phyloP scores from a whole-genome alignment of 108 stramenopile species.

The Epipyxis sp. region DNA sequence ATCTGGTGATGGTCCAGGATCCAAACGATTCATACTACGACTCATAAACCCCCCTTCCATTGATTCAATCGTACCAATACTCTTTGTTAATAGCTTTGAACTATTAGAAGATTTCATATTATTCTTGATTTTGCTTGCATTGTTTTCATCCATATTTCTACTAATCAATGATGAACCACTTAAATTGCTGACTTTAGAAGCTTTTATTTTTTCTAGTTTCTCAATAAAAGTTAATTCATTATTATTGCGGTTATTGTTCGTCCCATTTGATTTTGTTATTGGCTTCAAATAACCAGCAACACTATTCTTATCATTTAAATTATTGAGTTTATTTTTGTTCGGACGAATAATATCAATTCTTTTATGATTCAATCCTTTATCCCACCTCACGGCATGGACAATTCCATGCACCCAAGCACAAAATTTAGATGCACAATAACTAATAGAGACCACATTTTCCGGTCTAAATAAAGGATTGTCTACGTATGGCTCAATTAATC shows the following conservation, averaged over 20 bases:
- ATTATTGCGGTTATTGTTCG: too few species aligned
- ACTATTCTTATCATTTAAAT: neutral
- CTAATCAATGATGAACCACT: neutral
- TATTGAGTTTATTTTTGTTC: neutral
- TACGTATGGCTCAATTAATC: constrained; percentile 28
- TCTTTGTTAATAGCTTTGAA: neutral
- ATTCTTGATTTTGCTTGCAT: neutral
- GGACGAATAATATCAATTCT: constrained; percentile 27
- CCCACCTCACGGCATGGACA: constrained; percentile 34
- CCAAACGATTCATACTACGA: neutral
- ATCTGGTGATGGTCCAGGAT: constrained; percentile 8
- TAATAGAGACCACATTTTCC: constrained; percentile 11
- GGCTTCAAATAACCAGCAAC: neutral
- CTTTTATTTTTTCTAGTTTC: constrained; percentile 24
- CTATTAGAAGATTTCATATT: neutral
- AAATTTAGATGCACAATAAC: constrained; percentile 32
- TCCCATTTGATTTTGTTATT: neutral
- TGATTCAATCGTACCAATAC: neutral
- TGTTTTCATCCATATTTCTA: neutral
- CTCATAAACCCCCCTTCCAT: neutral
- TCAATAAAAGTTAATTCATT: constrained; percentile 3
- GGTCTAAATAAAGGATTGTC: constrained; percentile 39
- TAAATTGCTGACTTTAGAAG: neutral
- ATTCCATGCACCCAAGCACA: constrained; percentile 40
- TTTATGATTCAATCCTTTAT: constrained; percentile 24